These are phyloP conservation scores for Aspergillus japonicus DNA, from an alignment of 2,329 filamentous ascomycete species.

Conservation along the genomic window DNA sequence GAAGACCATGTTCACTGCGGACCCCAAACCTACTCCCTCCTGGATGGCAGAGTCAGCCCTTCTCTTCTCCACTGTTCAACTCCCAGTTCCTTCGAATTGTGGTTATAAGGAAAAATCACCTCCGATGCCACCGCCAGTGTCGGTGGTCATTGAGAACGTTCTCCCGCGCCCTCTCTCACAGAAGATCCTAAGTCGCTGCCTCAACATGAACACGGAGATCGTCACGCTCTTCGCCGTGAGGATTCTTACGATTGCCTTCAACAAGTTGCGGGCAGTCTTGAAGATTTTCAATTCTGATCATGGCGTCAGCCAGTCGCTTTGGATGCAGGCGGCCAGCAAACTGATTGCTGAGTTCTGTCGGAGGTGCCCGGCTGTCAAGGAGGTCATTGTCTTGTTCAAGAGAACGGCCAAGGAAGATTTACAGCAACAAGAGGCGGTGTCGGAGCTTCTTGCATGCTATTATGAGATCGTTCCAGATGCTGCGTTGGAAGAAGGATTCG, in stretches of 20 bases:
- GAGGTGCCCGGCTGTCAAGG: conserved; percentile 77
- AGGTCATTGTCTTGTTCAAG: conserved; percentile 72
- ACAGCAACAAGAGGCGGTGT: conserved; percentile 75
- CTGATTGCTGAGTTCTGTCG: conserved; percentile 73
- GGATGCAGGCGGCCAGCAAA: conserved; percentile 67
- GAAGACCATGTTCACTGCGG: conserved; percentile 78
- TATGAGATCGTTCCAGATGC: conserved; percentile 78
- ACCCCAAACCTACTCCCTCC: conserved; percentile 86
- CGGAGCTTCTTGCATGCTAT: conserved; percentile 77
- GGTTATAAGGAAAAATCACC: conserved; percentile 65
- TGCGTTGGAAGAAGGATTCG: conserved; percentile 80
- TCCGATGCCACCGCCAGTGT: conserved; percentile 71
- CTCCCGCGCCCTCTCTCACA: conserved; percentile 79
- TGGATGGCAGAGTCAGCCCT: conserved; percentile 95
- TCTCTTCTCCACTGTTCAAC: conserved; percentile 74
- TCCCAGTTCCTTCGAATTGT: conserved; percentile 71
- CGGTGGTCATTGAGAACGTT: conserved; percentile 79
- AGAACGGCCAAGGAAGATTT: conserved; percentile 66
- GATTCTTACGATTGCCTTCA: conserved; percentile 72
- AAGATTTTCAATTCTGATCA: conserved; percentile 58
- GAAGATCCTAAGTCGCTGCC: conserved; percentile 73
- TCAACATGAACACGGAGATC: conserved; percentile 74
- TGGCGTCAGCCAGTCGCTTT: conserved; percentile 51
- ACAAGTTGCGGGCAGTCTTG: conserved; percentile 69
- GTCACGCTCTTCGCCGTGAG: conserved; percentile 82